Evolutionary conservation across 257 asterid species (phyloP), one percentile per base, ranked within the genome.

Genomic region (Gentiana dahurica): DNA sequence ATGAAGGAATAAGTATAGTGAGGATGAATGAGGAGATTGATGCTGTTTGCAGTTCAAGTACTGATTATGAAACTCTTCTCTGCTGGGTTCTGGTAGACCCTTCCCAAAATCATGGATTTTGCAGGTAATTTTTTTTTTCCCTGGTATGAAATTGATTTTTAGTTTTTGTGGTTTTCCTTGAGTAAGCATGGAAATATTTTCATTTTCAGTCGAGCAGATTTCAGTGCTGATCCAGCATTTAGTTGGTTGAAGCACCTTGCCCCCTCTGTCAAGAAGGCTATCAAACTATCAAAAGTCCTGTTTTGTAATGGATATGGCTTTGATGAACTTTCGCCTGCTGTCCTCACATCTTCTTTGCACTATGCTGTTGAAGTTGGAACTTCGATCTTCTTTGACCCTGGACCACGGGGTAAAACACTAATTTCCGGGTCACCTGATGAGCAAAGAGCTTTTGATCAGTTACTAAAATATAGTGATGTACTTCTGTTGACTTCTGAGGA

Each of bases 41-140:
- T 71, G 69, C 10, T 9, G 37, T 53, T 43, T 73, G 80, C 65
- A 57, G 65, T 59, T 65, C 72, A 57, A 48, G 55, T 69, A 63
- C 74, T 39, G 78, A 63, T 35, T 62, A 76, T 32, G 90, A 79
- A 65, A 91, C 98, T 43, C 95, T 85, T 58, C 67, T 87, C 36
- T 87, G 96, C 73, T 91, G 98, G 96, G 98, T 91, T 51, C 75
- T 91, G 51, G 96, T 91, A 64, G 98, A 91, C 69, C 94, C 96
- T 59, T 70, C 74, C 54, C 98, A 91, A 54, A 79, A 75, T 74
- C 98, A 91, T 73, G 98, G 86, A 44, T 91, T 91, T 72, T 87
- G 95, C 86, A 87, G 98, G 98, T 87, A 74, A 45, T 10, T 32
- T 9, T 4, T n/a, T n/a, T 13, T 32, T 5, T 45, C 35, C 8